phyloP scores from a whole-genome alignment of 2,329 filamentous ascomycete species.

The Metarhizium guizhouense region DNA sequence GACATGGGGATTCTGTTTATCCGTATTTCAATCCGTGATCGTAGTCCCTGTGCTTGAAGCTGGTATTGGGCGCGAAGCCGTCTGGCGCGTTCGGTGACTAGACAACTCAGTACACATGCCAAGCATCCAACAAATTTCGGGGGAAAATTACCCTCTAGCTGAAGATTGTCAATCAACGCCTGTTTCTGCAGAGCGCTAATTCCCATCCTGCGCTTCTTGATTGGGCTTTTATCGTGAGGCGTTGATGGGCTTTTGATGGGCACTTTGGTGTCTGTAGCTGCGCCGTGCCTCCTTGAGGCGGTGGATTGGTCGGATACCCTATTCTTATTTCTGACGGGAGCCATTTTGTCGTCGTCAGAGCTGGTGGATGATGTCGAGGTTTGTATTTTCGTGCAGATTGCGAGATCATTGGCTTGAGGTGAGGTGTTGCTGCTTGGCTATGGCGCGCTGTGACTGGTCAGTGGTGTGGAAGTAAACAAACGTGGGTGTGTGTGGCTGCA shows the following conservation, averaged over 20 bases:
- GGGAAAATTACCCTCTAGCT: constrained; percentile 64
- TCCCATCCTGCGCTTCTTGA: constrained; percentile 50
- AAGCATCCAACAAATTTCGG: constrained; percentile 3
- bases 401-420: neutral
- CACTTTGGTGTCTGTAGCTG: constrained; percentile 14
- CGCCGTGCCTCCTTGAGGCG: constrained; percentile 9
- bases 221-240: constrained; percentile 44
- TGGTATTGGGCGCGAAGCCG: constrained; percentile 84
- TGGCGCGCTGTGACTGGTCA: constrained; percentile 12
- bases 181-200: constrained; percentile 71
- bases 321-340: constrained; percentile 32
- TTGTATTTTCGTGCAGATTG: neutral
- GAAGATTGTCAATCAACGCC: constrained; percentile 78
- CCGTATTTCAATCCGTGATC: constrained; percentile 82
- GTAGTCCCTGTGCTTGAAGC: constrained; percentile 75
- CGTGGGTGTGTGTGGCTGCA: neutral
- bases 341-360: constrained; percentile 29
- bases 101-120: constrained; percentile 1
- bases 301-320: constrained; percentile 17
- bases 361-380: neutral
- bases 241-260: constrained; percentile 25
- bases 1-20: constrained; percentile 82
- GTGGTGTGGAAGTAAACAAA: constrained; percentile 31
- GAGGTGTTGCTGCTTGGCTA: neutral
- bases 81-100: constrained; percentile 80